Evolutionary conservation across 768 basidiomycete species (phyloP), one percentile per base, ranked within the genome.

Genomic region (Mycena pura): DNA sequence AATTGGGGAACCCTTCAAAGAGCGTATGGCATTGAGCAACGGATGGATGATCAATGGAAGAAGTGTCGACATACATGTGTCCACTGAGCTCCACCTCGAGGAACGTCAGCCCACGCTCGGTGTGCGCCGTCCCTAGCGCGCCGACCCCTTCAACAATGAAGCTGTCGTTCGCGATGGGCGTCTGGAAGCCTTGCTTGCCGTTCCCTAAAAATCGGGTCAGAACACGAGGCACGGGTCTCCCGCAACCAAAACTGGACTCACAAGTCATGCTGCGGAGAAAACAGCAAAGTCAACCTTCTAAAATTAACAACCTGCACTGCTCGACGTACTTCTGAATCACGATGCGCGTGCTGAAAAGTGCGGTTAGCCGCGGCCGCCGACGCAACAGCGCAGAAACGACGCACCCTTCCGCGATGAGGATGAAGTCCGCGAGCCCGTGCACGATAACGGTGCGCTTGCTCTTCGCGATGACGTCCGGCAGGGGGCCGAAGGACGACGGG

Each of bases 381-480:
- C 0, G 32, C 46, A 28, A 21, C 38, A 15, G 6, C n/a, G n/a
- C 13, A 11, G 15, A 43, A 34, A 71, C 84, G 57, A 63, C n/a
- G n/a, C n/a, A 89, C 88, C 91, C 91, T 62, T 91, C 87, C 10
- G 90, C 84, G 48, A 92, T 90, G 31, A 90, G 76, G 57, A 89
- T 80, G 67, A 85, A 92, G 72, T 93, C 91, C 0, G 84, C 88
- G 48, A 91, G 76, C 0, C 91, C 91, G 50, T 93, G 90, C 5
- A 86, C 79, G 53, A 92, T 87, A 14, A 92, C 87, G 3, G 79
- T 83, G 49, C 89, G 78, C 52, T 84, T 76, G 71, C 79, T 91
- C 79, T 90, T 91, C 74, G 91, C 88, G 53, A 93, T 92, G 53
- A 90, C 89, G 62, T 78, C 86, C 6, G 91, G 89, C 4, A 92